These are phyloP conservation scores for Boletus vermiculosoides DNA, from an alignment of 768 basidiomycete species.

Conservation along the genomic window DNA sequence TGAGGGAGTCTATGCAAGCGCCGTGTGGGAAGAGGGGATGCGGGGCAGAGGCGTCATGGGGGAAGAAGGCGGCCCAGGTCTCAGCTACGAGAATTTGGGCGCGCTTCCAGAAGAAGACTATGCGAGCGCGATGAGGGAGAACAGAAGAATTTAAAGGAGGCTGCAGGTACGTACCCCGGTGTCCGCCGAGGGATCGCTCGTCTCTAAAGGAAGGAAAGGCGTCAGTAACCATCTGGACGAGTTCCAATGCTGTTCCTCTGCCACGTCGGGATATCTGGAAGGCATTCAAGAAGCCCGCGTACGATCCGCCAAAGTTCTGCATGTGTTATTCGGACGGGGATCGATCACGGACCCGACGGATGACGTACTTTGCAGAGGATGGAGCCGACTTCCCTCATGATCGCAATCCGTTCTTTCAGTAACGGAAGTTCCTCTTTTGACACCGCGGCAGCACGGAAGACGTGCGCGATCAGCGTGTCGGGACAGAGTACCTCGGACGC, in stretches of 20 bases:
- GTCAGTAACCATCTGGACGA: constrained; percentile 68
- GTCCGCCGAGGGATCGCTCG: constrained; percentile 55
- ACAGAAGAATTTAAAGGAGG: background rate
- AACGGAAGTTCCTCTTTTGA: constrained; percentile 69
- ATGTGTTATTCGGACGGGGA: constrained; percentile 4
- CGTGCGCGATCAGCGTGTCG: constrained; percentile 60
- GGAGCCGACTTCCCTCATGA: constrained; percentile 76
- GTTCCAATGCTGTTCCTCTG: constrained; percentile 65
- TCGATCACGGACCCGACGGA: constrained; percentile 8
- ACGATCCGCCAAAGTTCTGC: constrained; percentile 71
- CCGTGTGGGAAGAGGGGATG: constrained; percentile 77
- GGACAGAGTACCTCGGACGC: constrained; percentile 68
- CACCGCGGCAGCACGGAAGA: constrained; percentile 62
- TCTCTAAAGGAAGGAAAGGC: constrained; percentile 78
- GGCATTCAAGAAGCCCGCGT: constrained; percentile 58
- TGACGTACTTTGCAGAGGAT: constrained; percentile 65
- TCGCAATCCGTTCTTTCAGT: constrained; percentile 62
- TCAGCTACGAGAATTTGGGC: constrained; percentile 91
- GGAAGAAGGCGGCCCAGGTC: constrained; percentile 90
- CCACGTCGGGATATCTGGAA: constrained; percentile 54
- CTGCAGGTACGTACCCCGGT: constrained; percentile 46
- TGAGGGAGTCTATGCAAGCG: constrained; percentile 65
- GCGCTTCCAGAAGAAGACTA: constrained; percentile 86
- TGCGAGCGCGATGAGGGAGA: background rate
- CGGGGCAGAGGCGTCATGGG: constrained; percentile 38